Conservation (phyloP, 805 yeast species). For the Ogataea polymorpha region DNA sequence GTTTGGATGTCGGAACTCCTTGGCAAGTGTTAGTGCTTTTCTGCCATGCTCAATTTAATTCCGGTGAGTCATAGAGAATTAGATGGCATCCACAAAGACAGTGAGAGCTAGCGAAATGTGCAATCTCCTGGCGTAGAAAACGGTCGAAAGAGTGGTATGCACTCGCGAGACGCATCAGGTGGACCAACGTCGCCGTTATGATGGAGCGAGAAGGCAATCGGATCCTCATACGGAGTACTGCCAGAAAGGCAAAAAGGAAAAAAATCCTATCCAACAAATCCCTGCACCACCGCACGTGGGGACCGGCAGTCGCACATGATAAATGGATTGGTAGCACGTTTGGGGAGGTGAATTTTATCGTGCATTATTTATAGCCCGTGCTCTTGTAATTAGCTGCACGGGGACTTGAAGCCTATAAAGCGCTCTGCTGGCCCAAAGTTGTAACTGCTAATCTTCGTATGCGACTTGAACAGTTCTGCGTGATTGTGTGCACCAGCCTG, state of each 20-base stretch:
- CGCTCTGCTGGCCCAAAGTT: not conserved
- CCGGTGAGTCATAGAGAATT: conserved; percentile 16
- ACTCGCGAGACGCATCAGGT: conserved; percentile 23
- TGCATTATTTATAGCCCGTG: not conserved
- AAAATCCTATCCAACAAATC: not conserved
- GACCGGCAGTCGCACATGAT: too few species aligned
- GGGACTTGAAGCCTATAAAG: not conserved
- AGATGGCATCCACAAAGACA: conserved; percentile 24
- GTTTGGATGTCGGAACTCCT: not conserved
- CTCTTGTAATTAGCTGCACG: not conserved
- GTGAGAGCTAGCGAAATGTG: conserved; percentile 11
- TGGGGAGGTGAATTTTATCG: not conserved
- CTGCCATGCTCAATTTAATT: conserved; percentile 2
- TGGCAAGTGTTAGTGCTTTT: not conserved
- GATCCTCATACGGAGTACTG: conserved; percentile 4
- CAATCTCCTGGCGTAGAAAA: conserved; percentile 17
- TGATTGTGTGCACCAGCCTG: not conserved
- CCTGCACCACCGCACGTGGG: not conserved
- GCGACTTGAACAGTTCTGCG: not conserved
- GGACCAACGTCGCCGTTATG: conserved; percentile 20
- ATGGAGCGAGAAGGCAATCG: conserved; percentile 21
- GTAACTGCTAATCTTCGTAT: not conserved
- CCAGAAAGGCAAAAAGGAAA: not conserved
- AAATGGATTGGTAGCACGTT: too few species aligned
- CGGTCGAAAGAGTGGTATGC: conserved; percentile 22